Evolutionary conservation across 208 protist genomes (phyloP).

Genomic region (Leptomonas seymouri): DNA sequence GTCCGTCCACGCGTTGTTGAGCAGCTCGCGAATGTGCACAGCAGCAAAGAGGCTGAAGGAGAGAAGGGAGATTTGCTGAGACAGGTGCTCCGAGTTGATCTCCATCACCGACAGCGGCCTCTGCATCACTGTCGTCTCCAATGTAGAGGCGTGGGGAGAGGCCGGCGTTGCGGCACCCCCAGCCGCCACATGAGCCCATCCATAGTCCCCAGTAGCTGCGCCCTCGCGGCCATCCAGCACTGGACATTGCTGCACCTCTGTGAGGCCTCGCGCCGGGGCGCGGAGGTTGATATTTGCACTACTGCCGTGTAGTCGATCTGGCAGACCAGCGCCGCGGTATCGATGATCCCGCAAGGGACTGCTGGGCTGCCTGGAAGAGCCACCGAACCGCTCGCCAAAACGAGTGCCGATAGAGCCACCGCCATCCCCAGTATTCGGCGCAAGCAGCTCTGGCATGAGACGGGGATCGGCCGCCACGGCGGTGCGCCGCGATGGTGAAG

Average conservation of each 20-base stretch:
- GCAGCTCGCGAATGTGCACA: conserved; percentile 64
- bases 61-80: conserved; percentile 61
- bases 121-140: conserved; percentile 21
- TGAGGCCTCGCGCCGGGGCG: too few species aligned
- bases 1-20: conserved; percentile 70
- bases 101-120: conserved; percentile 19
- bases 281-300: too few species aligned
- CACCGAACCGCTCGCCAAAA: conserved; percentile 3
- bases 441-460: background rate
- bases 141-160: background rate
- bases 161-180: background rate
- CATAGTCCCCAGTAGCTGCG: background rate
- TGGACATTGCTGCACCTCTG: background rate
- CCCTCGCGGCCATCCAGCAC: background rate
- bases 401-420: background rate
- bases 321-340: background rate
- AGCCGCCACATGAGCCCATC: background rate
- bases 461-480: conserved; percentile 13
- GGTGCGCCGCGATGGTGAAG: conserved; percentile 17
- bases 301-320: background rate
- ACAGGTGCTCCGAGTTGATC: conserved; percentile 37
- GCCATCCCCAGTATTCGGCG: background rate
- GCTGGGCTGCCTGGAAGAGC: background rate
- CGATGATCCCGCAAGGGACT: conserved; percentile 7
- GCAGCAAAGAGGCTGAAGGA: conserved; percentile 61